These are phyloP conservation scores for Eremothecium gossypii DNA, from an alignment of 1,139 yeast genomes.

Conservation along the genomic window DNA sequence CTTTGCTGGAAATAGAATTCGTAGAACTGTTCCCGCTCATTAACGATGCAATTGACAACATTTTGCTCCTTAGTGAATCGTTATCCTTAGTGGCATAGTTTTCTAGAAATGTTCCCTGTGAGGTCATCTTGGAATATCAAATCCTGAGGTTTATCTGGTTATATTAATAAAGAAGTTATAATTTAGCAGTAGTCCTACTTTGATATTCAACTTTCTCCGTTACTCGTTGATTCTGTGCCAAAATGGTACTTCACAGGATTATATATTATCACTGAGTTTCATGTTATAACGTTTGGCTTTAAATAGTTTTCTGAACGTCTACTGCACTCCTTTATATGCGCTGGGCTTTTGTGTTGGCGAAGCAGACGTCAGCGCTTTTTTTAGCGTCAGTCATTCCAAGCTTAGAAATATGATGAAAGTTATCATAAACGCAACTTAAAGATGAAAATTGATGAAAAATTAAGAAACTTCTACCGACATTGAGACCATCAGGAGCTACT, in stretches of 20 bases:
- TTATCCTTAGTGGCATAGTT: conserved; percentile 3
- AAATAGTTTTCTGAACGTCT: conserved; percentile 1
- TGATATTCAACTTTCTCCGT: conserved; percentile 4
- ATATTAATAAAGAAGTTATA: conserved; percentile 4
- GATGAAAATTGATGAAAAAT: too few relatives aligned
- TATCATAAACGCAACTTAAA: too few relatives aligned
- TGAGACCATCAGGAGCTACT: too few relatives aligned
- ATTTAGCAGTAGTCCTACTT: conserved; percentile 5
- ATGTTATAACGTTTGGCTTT: conserved; percentile 1
- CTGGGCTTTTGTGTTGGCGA: neutral
- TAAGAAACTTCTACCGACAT: too few relatives aligned
- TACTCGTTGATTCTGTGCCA: conserved; percentile 3
- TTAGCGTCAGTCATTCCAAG: too few relatives aligned
- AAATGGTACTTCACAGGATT: conserved; percentile 1
- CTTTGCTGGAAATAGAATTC: conserved; percentile 5
- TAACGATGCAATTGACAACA: conserved; percentile 4
- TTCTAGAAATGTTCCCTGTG: conserved; percentile 3
- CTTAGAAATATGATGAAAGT: too few relatives aligned
- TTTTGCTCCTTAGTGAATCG: conserved; percentile 3
- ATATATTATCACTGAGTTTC: neutral
- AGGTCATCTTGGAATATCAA: conserved; percentile 3
- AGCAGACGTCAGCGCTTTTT: too few relatives aligned
- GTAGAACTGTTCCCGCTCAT: conserved; percentile 6
- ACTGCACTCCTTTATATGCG: neutral
- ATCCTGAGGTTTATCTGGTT: conserved; percentile 5